Evolutionary conservation across 1,284 basidiomycete species (phyloP).

Genomic region (Trametes pubescens): DNA sequence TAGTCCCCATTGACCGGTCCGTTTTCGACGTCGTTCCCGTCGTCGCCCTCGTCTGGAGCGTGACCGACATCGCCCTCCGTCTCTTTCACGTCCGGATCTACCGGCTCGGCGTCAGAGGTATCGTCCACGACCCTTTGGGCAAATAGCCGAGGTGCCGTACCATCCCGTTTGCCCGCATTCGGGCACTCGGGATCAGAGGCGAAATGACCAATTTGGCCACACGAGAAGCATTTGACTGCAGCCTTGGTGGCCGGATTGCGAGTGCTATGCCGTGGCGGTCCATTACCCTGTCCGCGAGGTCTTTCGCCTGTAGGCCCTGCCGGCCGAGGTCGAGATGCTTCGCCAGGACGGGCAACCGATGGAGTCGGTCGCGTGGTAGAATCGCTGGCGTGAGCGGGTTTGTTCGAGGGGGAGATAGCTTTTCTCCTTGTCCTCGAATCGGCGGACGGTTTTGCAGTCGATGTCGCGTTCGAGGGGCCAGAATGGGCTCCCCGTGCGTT

Average conservation of each 20-base stretch:
- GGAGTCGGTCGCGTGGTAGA: too few relatives aligned
- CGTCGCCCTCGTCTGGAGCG: too few relatives aligned
- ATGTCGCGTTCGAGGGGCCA: neutral
- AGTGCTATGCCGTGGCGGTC: neutral
- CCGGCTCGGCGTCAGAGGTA: neutral
- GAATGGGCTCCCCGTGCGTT: too few relatives aligned
- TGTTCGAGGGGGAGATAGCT: too few relatives aligned
- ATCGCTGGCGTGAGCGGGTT: too few relatives aligned
- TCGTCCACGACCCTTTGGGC: constrained; percentile 8
- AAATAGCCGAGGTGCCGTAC: constrained; percentile 4
- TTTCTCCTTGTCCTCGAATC: too few relatives aligned
- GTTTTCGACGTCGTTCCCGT: too few relatives aligned
- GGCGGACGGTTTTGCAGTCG: neutral
- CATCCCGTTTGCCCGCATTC: neutral
- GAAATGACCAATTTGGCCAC: constrained; percentile 10
- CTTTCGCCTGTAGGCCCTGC: too few relatives aligned
- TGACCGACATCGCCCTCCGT: too few relatives aligned
- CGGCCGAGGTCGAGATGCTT: neutral
- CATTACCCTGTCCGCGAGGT: neutral
- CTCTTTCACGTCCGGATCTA: neutral
- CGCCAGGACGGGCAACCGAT: too few relatives aligned
- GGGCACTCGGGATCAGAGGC: constrained; percentile 7
- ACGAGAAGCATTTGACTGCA: neutral
- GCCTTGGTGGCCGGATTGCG: neutral
- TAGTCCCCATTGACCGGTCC: too few relatives aligned